Evolutionary conservation across 345 rosid genomes (phyloP).

Genomic region (Odontarrhena argentea): DNA sequence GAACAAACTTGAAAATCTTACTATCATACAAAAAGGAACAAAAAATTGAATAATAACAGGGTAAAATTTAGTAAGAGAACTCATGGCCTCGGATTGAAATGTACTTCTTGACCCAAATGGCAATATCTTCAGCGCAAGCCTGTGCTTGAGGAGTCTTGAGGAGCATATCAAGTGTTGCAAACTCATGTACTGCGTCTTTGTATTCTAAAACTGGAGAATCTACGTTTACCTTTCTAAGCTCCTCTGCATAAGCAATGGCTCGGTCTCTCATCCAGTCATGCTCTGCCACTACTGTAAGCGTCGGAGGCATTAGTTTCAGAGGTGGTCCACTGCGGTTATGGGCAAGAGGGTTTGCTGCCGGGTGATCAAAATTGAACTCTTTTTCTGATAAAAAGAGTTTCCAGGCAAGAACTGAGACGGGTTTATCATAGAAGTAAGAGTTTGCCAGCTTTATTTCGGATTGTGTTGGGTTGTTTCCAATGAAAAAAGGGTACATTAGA

Average conservation of each 20-base stretch:
- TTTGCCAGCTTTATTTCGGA: slow-evolving; percentile 81
- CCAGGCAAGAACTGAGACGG: slow-evolving; percentile 75
- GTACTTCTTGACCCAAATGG: slow-evolving; percentile 90
- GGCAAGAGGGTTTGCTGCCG: slow-evolving; percentile 83
- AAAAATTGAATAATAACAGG: slow-evolving; percentile 28
- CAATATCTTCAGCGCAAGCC: slow-evolving; percentile 86
- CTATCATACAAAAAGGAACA: slow-evolving; percentile 33
- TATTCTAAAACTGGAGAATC: slow-evolving; percentile 92
- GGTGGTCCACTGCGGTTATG: slow-evolving; percentile 69
- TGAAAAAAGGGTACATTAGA: slow-evolving; percentile 87
- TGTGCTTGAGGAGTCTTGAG: slow-evolving; percentile 85
- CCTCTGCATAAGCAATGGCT: slow-evolving; percentile 90
- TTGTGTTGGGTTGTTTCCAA: slow-evolving; percentile 72
- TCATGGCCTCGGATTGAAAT: slow-evolving; percentile 87
- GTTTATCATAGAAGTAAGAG: slow-evolving; percentile 81
- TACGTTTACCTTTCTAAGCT: slow-evolving; percentile 82
- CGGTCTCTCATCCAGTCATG: slow-evolving; percentile 98
- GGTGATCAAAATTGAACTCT: slow-evolving; percentile 78
- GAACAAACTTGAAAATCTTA: slow-evolving; percentile 30
- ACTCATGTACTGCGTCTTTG: slow-evolving; percentile 93
- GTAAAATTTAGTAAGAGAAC: slow-evolving; percentile 65
- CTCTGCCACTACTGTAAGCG: slow-evolving; percentile 89
- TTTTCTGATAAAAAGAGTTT: slow-evolving; percentile 78
- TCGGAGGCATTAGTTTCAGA: slow-evolving; percentile 86
- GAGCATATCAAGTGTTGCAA: slow-evolving; percentile 91